Evolutionary conservation across 2,329 filamentous ascomycete genomes (phyloP).

Genomic region (Fusarium humuli): DNA sequence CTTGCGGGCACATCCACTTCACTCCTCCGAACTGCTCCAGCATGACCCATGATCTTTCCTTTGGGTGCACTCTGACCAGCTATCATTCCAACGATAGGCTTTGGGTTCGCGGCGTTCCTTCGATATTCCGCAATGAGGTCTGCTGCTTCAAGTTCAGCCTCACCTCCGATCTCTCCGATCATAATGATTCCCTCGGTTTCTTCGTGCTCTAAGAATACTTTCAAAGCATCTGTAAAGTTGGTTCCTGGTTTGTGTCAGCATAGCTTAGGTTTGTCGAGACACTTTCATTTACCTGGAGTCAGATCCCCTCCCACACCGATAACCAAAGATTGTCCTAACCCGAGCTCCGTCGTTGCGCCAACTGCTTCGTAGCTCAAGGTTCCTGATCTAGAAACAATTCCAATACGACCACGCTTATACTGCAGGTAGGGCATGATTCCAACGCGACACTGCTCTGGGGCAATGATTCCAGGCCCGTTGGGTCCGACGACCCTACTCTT

Average conservation of each 20-base stretch:
- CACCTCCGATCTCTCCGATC: slow-evolving; percentile 78
- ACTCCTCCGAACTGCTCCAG: slow-evolving; percentile 67
- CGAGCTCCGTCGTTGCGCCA: slow-evolving; percentile 77
- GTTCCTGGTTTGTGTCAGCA: slow-evolving; percentile 54
- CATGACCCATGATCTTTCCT: slow-evolving; percentile 77
- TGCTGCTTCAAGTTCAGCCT: slow-evolving; percentile 76
- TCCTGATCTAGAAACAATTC: slow-evolving; percentile 83
- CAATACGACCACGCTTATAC: slow-evolving; percentile 70
- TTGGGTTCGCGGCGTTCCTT: slow-evolving; percentile 65
- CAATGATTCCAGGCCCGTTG: slow-evolving; percentile 86
- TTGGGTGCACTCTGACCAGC: slow-evolving; percentile 71
- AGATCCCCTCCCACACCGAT: slow-evolving; percentile 84
- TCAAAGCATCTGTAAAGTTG: slow-evolving; percentile 76
- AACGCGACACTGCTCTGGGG: slow-evolving; percentile 72
- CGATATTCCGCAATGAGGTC: slow-evolving; percentile 77
- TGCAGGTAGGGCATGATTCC: slow-evolving; percentile 58
- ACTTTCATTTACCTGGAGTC: slow-evolving; percentile 64
- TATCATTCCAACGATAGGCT: slow-evolving; percentile 73
- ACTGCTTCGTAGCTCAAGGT: slow-evolving; percentile 85
- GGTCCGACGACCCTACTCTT: slow-evolving; percentile 80
- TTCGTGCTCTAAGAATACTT: slow-evolving; percentile 73
- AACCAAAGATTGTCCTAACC: slow-evolving; percentile 80
- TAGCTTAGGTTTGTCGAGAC: fast-evolving
- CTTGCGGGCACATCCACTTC: slow-evolving; percentile 48
- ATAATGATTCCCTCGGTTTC: slow-evolving; percentile 78